These are phyloP conservation scores for Nakazawaea peltata DNA, from an alignment of 805 yeast species.

Conservation along the genomic window DNA sequence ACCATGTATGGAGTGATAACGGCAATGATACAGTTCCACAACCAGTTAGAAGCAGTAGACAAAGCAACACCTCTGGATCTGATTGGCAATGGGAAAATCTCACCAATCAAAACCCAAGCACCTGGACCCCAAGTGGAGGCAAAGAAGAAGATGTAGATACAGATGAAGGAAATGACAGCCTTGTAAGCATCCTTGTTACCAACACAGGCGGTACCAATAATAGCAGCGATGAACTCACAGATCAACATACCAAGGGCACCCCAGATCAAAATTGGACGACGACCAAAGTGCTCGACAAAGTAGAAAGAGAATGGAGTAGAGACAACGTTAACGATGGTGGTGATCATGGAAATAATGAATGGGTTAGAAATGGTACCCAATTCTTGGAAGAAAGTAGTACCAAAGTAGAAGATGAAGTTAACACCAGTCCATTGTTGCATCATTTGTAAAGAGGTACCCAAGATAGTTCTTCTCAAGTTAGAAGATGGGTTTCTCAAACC, in stretches of 20 bases:
- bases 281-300: slow-evolving; percentile 53
- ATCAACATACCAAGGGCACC: slow-evolving; percentile 43
- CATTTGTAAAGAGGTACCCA: slow-evolving; percentile 35
- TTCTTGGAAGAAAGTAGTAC: slow-evolving; percentile 56
- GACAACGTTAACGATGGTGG: slow-evolving; percentile 44
- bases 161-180: slow-evolving; percentile 34
- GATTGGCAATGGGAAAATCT: slow-evolving; percentile 61
- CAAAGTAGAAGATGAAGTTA: slow-evolving; percentile 69
- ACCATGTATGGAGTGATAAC: slow-evolving; percentile 69
- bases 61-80: slow-evolving; percentile 69
- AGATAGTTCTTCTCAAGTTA: slow-evolving; percentile 33
- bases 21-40: slow-evolving; percentile 70
- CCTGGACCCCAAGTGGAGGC: slow-evolving; percentile 85
- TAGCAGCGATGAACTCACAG: slow-evolving; percentile 54
- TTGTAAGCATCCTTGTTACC: slow-evolving; percentile 19
- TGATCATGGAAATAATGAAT: slow-evolving; percentile 43
- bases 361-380: slow-evolving; percentile 38
- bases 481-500: slow-evolving; percentile 26
- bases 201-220: slow-evolving; percentile 24
- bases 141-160: slow-evolving; percentile 63
- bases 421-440: slow-evolving; percentile 76
- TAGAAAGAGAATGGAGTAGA: slow-evolving; percentile 49
- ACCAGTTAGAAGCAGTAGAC: slow-evolving; percentile 74
- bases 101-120: slow-evolving; percentile 61
- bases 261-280: slow-evolving; percentile 37